These are phyloP conservation scores for Gaultheria prostrata DNA, from an alignment of 148 eudicot genomes.

Conservation along the genomic window DNA sequence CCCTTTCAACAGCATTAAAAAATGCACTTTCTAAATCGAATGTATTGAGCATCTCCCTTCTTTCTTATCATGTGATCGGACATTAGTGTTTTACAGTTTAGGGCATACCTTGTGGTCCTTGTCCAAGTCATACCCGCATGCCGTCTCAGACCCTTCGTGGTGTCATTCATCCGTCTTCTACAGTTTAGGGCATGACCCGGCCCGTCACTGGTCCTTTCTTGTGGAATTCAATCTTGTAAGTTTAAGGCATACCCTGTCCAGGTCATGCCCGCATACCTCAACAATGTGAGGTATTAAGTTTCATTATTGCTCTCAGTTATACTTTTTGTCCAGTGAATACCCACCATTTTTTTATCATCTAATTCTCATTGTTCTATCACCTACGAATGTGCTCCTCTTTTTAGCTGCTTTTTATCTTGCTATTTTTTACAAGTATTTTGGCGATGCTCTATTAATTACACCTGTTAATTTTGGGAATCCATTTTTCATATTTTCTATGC, in stretches of 20 bases:
- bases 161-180: no score
- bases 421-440: background rate
- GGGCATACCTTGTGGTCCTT: no score
- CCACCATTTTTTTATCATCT: background rate
- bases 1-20: background rate
- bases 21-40: background rate
- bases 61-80: no score
- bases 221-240: no score
- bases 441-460: background rate
- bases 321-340: background rate
- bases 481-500: background rate
- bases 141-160: no score
- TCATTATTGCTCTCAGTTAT: background rate
- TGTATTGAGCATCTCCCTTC: background rate
- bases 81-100: no score
- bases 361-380: background rate
- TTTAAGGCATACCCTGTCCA: no score
- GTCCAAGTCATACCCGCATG: no score
- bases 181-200: no score
- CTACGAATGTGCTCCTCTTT: background rate
- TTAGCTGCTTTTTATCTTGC: background rate
- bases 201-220: no score
- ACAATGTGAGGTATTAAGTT: constrained; percentile 1
- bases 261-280: no score
- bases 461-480: background rate